Conservation (phyloP, 2,329 filamentous ascomycete species). For the Neobulgaria alba region DNA sequence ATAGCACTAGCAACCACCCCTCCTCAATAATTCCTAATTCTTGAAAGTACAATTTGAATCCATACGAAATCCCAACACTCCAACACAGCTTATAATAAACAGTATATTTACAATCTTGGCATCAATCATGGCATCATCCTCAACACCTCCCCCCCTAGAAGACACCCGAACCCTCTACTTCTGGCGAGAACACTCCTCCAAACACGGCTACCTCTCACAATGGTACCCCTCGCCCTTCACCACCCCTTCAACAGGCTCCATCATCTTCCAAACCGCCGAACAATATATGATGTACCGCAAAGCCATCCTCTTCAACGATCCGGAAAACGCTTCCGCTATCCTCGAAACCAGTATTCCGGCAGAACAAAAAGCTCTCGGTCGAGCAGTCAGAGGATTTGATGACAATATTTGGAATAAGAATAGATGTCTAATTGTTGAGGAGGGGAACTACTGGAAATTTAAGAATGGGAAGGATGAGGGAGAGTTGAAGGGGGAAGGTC, state of each 20-base stretch:
- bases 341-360: conserved; percentile 38
- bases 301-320: conserved; percentile 41
- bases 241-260: conserved; percentile 23
- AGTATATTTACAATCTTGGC: no score
- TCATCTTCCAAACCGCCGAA: conserved; percentile 42
- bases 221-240: conserved; percentile 49
- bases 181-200: conserved; percentile 11
- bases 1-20: no score
- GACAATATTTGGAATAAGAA: conserved; percentile 41
- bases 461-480: conserved; percentile 26
- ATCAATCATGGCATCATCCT: no score
- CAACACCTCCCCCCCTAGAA: not conserved
- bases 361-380: conserved; percentile 45
- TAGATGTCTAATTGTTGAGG: conserved; percentile 44
- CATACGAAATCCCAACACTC: no score
- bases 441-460: conserved; percentile 54
- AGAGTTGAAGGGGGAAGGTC: conserved; percentile 16
- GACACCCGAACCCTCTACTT: conserved; percentile 14
- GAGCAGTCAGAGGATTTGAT: conserved; percentile 45
- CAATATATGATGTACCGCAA: conserved; percentile 47
- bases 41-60: no score
- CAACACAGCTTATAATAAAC: no score
- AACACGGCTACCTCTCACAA: conserved; percentile 50
- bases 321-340: conserved; percentile 37
- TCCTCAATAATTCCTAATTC: no score